Percentiles rank a stretch among this genome's conserved stretches.
Evolutionary conservation across 805 yeast species (phyloP).

Genomic region (Starmera caribaea): DNA sequence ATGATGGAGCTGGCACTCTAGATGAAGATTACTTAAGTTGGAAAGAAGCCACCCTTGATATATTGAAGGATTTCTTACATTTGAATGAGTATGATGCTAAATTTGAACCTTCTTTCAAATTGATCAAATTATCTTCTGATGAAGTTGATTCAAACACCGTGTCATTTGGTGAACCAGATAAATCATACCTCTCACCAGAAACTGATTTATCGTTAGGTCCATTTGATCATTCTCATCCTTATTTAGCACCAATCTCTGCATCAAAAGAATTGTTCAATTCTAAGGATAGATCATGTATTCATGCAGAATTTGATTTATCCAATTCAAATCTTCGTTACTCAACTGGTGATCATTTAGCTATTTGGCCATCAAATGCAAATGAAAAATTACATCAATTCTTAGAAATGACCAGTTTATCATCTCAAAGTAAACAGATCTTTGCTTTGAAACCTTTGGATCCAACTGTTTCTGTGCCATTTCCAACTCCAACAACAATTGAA

Average conservation of each 20-base stretch:
- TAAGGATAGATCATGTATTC: conserved; percentile 69
- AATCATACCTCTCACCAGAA: conserved; percentile 26
- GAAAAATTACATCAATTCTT: conserved; percentile 64
- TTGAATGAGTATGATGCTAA: conserved; percentile 72
- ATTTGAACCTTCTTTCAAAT: conserved; percentile 59
- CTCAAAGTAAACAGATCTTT: conserved; percentile 45
- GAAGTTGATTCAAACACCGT: conserved; percentile 33
- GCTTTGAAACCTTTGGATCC: conserved; percentile 62
- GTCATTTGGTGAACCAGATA: conserved; percentile 71
- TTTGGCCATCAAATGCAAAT: conserved; percentile 87
- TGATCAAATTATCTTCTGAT: conserved; percentile 29
- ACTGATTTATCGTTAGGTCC: conserved; percentile 49
- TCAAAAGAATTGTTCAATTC: conserved; percentile 66
- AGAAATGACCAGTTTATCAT: conserved; percentile 48
- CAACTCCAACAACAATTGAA: conserved; percentile 81
- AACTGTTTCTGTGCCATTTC: conserved; percentile 55
- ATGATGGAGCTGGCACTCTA: conserved; percentile 89
- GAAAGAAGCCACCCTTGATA: conserved; percentile 72
- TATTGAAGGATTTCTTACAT: conserved; percentile 51
- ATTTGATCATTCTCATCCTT: conserved; percentile 75
- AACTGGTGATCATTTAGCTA: conserved; percentile 93
- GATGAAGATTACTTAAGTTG: conserved; percentile 92
- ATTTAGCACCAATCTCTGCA: conserved; percentile 52
- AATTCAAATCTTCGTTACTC: conserved; percentile 69
- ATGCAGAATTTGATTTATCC: conserved; percentile 78